phyloP scores from a whole-genome alignment of 768 basidiomycete species.

The Podaxis carcinomalis region DNA sequence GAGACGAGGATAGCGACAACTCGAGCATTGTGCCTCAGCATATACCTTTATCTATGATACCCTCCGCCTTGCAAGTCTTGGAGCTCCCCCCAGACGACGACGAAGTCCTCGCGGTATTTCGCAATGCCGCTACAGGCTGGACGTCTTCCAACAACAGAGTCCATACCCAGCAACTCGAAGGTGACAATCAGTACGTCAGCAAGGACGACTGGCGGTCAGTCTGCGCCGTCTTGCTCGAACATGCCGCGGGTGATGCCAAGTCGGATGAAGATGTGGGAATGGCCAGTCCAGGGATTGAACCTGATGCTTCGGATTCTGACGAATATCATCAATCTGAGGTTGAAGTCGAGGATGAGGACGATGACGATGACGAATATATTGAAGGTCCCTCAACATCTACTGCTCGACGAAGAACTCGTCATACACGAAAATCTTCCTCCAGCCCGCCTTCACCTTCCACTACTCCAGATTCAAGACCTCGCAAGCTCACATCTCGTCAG shows the following conservation, averaged over 20 bases:
- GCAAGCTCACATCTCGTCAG: constrained; percentile 47
- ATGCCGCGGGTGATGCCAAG: constrained; percentile 22
- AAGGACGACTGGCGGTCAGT: constrained; percentile 77
- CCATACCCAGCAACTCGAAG: constrained; percentile 13
- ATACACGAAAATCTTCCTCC: constrained; percentile 3
- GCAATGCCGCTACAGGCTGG: constrained; percentile 77
- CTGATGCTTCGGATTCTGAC: constrained; percentile 12
- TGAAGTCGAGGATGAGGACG: constrained; percentile 23
- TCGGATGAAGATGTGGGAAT: constrained; percentile 15
- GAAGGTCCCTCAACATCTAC: constrained; percentile 20
- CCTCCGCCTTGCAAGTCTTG: constrained; percentile 57
- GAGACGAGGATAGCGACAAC: constrained; percentile 16
- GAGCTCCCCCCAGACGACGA: constrained; percentile 69
- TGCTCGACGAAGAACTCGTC: constrained; percentile 17
- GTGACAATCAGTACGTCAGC: constrained; percentile 38
- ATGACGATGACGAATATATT: constrained; percentile 21
- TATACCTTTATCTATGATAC: constrained; percentile 55
- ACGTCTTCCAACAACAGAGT: constrained; percentile 21
- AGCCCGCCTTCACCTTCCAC: constrained; percentile 6
- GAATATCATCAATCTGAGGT: constrained; percentile 24
- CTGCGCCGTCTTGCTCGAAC: constrained; percentile 68
- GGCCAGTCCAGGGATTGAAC: constrained; percentile 6
- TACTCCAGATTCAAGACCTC: constrained; percentile 4
- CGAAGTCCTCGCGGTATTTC: constrained; percentile 68
- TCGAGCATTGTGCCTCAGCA: constrained; percentile 17